phyloP scores from a whole-genome alignment of 441 rosid species.

The Jatropha podagrica region DNA sequence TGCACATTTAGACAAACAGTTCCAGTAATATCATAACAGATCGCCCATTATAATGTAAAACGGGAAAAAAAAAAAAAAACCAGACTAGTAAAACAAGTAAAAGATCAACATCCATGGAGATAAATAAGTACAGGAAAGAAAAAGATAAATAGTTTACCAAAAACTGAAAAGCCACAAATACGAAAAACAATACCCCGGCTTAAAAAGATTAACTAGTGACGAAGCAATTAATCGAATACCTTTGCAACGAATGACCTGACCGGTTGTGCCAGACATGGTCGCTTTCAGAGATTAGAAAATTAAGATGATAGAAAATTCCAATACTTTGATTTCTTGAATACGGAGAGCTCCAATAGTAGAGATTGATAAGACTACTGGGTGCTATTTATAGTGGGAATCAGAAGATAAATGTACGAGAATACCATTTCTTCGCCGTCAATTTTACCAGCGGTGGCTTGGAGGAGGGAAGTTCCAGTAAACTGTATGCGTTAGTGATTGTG shows the following conservation, averaged over 20 bases:
- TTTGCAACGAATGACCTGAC: constrained; percentile 50
- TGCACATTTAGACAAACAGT: neutral
- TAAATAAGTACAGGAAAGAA: neutral
- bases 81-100: neutral
- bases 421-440: neutral
- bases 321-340: too few species aligned
- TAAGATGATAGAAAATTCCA: too few species aligned
- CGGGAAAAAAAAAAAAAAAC: neutral
- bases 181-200: neutral
- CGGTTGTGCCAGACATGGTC: constrained; percentile 43
- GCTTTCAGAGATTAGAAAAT: too few species aligned
- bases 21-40: neutral
- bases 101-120: neutral
- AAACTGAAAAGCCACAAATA: neutral
- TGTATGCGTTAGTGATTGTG: neutral
- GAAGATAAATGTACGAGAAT: neutral
- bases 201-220: neutral
- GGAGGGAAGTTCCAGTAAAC: neutral
- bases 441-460: neutral
- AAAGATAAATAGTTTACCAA: neutral
- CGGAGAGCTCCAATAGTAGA: too few species aligned
- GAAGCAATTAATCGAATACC: neutral
- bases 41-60: neutral
- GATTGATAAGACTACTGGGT: neutral
- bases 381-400: neutral